Evolutionary conservation across 768 basidiomycete species (phyloP), one percentile per base, ranked within the genome.

Genomic region (Boletus edulis): DNA sequence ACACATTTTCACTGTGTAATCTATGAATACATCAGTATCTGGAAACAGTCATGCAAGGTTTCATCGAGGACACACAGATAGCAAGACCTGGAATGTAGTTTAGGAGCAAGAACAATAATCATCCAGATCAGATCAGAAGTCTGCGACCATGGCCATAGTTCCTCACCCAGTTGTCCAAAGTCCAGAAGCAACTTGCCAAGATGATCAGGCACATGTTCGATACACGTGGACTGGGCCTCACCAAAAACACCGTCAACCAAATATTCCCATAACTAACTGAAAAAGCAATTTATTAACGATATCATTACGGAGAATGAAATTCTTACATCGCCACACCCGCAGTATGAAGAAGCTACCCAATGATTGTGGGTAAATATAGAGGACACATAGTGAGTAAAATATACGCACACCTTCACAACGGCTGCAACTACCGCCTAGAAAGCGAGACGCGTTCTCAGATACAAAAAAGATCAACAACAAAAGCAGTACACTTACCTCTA

Each of bases 261-360:
- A 77, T 51, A 57, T 84, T 85, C 35, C 74, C 71, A 41, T 81
- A 73, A 69, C 84, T 85, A 61, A 86, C 84, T 85, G 55, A 27
- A 46, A 46, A 18, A 24, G 4, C n/a, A 32, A 18, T 48, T 54
- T 24, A 51, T 27, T 24, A 3, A 27, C 27, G 14, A 17, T 38
- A 27, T 32, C 12, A 32, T 37, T n/a, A 38, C 11, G 10, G 15
- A 13, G 11, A 54, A 17, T 64, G 46, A 20, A 72, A 60, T 49
- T 12, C 69, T 55, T 67, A 84, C 84, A 86, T 67, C 82, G 69
- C 82, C 82, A 86, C 13, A 85, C 83, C 15, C 84, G 80, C 68
- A 84, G 71, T 1, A 80, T 74, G 54, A 84, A 86, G 46, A 76
- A 75, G 37, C 83, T 85, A 47, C n/a, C 34, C 22, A 46, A 22